Base-by-base conservation (phyloP, 768 basidiomycete species). In the Russula dissimulans region DNA sequence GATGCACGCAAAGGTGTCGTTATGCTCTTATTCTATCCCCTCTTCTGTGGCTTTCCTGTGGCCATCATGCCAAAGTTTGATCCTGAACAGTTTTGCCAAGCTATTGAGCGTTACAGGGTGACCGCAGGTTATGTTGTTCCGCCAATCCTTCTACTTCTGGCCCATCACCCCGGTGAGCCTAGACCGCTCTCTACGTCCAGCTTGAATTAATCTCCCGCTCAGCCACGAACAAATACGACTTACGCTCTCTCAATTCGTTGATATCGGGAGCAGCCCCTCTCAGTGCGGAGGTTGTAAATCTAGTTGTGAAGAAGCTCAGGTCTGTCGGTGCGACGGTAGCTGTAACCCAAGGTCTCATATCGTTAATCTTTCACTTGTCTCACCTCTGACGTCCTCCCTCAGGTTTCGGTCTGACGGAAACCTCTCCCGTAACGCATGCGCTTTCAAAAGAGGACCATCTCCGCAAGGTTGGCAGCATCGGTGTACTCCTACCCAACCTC, bases 381-480 rank as follows among this genome's bases (percentile, higher is more conserved):
- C 41, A 52, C 45, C 39, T 57, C 26, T 64, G 34, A 48, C 29
- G 34, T 29, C 14, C 49, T 65, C 26, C 17, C 12, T 31, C 44
- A 84, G 87, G 86, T 1, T 91, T 84, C 58, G 87, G 91, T 31
- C 76, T 92, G 18, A 92, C 90, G 0, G 91, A 93, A 72, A 91
- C 89, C 1, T 87, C 89, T 0, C 89, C 89, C 0, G 83, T 84
- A 0, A 78, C 83, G 0, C 82, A 85, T 63, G 63, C 87, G 3
- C 75, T 88, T 8, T 76, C 81, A 1, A 51, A 69, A 0, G 67
- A 75, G 3, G 74, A 81, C 18, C 72, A 73, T 1, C 60, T 71
- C 12, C 69, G 76, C 17, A 87, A 84, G 64, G 69, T 81, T 29
- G 89, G 89, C 11, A 83, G 81, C 49, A 78, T 86, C 36, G 93